Conservation (phyloP, 306 rosid species). For the Dryas drummondii region DNA sequence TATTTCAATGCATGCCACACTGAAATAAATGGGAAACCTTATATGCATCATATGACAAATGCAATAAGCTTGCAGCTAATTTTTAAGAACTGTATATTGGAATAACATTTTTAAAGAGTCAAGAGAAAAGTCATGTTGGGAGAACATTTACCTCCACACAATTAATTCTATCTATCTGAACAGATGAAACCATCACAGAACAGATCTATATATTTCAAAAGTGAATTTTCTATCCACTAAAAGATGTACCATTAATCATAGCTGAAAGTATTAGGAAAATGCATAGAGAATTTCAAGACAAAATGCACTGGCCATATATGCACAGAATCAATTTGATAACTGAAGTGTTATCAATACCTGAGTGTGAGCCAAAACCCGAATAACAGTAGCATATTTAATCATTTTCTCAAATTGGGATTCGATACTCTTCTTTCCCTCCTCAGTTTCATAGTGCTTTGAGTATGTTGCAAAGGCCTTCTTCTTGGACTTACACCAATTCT, state of each 20-base stretch:
- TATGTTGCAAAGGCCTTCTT: slow-evolving; percentile 83
- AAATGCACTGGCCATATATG: neutral
- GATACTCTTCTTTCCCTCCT: slow-evolving; percentile 69
- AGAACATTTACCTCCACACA: neutral
- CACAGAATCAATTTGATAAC: neutral
- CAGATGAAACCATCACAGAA: neutral
- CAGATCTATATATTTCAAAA: neutral
- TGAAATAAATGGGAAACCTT: too few species aligned
- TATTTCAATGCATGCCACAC: neutral
- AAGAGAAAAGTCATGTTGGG: neutral
- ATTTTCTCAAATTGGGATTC: slow-evolving; percentile 68
- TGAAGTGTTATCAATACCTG: slow-evolving; percentile 41
- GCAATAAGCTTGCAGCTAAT: neutral
- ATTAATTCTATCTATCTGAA: neutral
- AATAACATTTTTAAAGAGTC: neutral
- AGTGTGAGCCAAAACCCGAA: slow-evolving; percentile 84
- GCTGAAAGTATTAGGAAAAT: too few species aligned
- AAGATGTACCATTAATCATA: neutral
- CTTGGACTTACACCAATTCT: slow-evolving; percentile 92
- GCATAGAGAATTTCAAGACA: neutral
- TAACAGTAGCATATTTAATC: slow-evolving; percentile 66
- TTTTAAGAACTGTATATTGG: neutral
- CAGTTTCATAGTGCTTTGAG: slow-evolving; percentile 66
- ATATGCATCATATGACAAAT: too few species aligned
- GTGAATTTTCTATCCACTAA: neutral